Base-by-base conservation (phyloP, 768 basidiomycete genomes). In the Neoboletus brunneissimus region DNA sequence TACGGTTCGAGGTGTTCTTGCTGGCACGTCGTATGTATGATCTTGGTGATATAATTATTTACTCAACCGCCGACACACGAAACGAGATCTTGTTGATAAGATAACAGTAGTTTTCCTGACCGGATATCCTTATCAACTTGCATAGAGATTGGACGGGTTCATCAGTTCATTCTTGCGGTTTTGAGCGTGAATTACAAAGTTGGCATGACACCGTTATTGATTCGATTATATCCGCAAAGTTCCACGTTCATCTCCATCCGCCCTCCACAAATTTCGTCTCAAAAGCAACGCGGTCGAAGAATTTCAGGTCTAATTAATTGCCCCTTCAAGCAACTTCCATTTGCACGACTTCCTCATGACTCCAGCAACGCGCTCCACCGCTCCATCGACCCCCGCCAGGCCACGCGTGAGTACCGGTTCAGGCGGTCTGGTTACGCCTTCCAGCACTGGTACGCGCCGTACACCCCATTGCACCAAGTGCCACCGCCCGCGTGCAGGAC, bases 381-480 rank as follows among this genome's bases (percentile, higher is more conserved):
- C 71, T 18, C 63, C 67, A 13, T 68, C 72, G 0, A 74, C 73
- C 0, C 67, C 71, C 11, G 57, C 58, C n/a, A 69, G 49, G 42
- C 47, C 51, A 45, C 61, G 66, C 47, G 51, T 53, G 29, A 62
- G 53, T 27, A 46, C 55, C 10, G 48, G 38, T 23, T 45, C 61
- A 7, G 45, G 46, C 23, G 47, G 53, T 32, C 53, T 44, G 22
- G 25, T 46, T 18, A 68, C 73, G 0, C 71, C 75, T n/a, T 69
- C 74, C 3, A 66, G 66, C 37, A 70, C 72, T 18, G 73, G 80
- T 12, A 73, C 81, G 6, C 81, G 83, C 42, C 84, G 83, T 50
- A 63, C 66, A 2, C 85, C 79, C 35, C 77, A 72, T 46, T 87
- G 85, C 68, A 76, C 71, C 43, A 81, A 80, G 62, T 87, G 85